Base-by-base conservation (phyloP, 106 monocot species). In the Allium sativum region DNA sequence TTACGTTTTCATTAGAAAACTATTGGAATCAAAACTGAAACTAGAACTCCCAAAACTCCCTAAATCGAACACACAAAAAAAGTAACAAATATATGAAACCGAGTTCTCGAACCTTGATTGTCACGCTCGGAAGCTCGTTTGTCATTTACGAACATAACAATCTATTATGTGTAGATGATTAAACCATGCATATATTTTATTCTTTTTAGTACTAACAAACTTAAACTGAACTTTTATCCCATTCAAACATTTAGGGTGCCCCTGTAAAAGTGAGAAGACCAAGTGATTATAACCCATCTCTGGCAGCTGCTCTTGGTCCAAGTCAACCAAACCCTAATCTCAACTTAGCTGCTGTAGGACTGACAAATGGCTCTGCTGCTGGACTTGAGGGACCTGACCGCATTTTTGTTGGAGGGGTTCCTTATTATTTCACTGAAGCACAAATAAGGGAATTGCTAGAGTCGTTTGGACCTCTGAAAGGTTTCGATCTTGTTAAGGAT, bases 401-500 rank as follows among this genome's bases (percentile, higher is more conserved):
- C 15, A 79, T 86, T 21, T 86, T 86, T 73, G 86, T 86, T 4
- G 86, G 86, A 67, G 86, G 86, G 15, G 78, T 86, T 66, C 86
- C 86, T 11, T 86, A 86, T 71, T 86, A 86, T 70, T 86, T 86
- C 61, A 86, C 86, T 44, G 86, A 86, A 70, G 72, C 75, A 21
- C 86, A 86, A 48, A 69, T 86, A 22, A 78, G 86, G 64, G 86
- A 86, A 63, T 48, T 86, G 73, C 81, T 86, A 18, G 86, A 86
- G 48, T 86, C 86, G 1, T 86, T 86, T 73, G 86, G 86, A 4
- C 89, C 84, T 22, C 74, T 93, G 31, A 72, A 84, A 41, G 92
- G 92, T 46, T 93, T 93, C 73, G 88, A 93, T 77, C 81, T 93
- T 54, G 92, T 93, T 53, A 93, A 93, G 75, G 92, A 93, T 59